Evolutionary conservation across 2,329 filamentous ascomycete species (phyloP).

Genomic region (Trichoderma sp.): DNA sequence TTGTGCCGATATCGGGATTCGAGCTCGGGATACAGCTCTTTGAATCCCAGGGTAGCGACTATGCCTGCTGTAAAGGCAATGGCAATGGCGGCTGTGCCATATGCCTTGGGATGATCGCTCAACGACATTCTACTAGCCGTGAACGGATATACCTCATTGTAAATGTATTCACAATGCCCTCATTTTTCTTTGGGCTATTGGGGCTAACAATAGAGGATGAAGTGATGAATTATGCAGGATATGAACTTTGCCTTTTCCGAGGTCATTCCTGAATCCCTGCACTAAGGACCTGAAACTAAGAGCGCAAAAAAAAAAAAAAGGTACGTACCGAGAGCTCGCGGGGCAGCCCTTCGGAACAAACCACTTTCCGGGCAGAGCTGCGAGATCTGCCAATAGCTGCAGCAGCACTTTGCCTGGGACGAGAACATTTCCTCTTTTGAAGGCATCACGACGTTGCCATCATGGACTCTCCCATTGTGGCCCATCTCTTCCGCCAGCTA

Average conservation of each 20-base stretch:
- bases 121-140: constrained; percentile 48
- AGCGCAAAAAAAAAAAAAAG: background rate
- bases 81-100: constrained; percentile 63
- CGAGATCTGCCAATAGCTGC: background rate
- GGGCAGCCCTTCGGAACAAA: constrained; percentile 18
- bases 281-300: too few species aligned
- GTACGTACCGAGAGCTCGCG: constrained; percentile 15
- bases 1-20: constrained; percentile 58
- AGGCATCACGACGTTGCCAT: constrained; percentile 5
- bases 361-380: constrained; percentile 9
- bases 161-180: background rate
- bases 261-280: constrained; percentile 28
- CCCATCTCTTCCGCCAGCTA: constrained; percentile 78
- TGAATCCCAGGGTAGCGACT: constrained; percentile 71
- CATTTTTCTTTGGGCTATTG: background rate
- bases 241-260: constrained; percentile 22
- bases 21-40: constrained; percentile 74
- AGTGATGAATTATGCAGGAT: background rate
- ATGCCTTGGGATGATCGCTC: constrained; percentile 58
- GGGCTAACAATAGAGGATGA: background rate
- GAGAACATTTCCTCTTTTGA: background rate
- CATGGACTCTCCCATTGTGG: constrained; percentile 81
- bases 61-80: constrained; percentile 76
- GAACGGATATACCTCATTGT: background rate
- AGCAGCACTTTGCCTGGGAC: background rate